These are phyloP conservation scores for Hyaloperonospora arabidopsidis DNA, from an alignment of 352 stramenopile genomes.

Conservation along the genomic window DNA sequence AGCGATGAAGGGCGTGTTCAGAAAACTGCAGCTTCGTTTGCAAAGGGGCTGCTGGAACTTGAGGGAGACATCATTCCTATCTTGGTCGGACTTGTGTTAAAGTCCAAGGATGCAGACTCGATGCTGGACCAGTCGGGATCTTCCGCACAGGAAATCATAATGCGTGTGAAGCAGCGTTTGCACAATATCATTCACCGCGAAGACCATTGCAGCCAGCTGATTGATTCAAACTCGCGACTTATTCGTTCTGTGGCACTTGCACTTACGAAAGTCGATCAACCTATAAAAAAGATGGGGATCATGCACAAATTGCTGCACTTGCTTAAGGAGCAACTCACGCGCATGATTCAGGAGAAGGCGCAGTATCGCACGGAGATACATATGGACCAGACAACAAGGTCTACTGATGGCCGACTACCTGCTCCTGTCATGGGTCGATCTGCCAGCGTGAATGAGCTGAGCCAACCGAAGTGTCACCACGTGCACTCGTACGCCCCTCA, in stretches of 20 bases:
- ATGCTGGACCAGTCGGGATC: constrained; percentile 99
- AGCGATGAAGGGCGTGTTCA: constrained; percentile 99
- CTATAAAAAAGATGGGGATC: constrained; percentile 90
- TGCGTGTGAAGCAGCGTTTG: constrained; percentile 83
- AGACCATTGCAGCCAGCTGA: constrained; percentile 69
- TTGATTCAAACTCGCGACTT: constrained; percentile 68
- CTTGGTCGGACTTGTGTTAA: constrained; percentile 90
- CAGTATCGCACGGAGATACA: constrained; percentile 45
- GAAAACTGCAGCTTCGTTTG: constrained; percentile 99
- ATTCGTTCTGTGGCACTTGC: constrained; percentile 78
- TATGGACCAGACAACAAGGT: constrained; percentile 43
- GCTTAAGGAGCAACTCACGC: constrained; percentile 89
- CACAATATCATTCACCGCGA: constrained; percentile 82
- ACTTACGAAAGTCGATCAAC: constrained; percentile 80
- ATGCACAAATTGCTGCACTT: constrained; percentile 89
- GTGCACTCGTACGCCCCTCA: constrained; percentile 46
- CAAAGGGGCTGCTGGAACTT: constrained; percentile 97
- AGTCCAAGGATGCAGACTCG: constrained; percentile 86
- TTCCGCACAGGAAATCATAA: constrained; percentile 87
- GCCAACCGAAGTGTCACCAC: constrained; percentile 37
- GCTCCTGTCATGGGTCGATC: constrained; percentile 47
- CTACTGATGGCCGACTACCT: constrained; percentile 20
- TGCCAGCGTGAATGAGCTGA: constrained; percentile 58
- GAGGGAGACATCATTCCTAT: constrained; percentile 99
- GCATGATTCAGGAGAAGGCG: constrained; percentile 72